phyloP scores from a whole-genome alignment of 371 early-diverging fungal species.

The Syncephalis plumigaleata region DNA sequence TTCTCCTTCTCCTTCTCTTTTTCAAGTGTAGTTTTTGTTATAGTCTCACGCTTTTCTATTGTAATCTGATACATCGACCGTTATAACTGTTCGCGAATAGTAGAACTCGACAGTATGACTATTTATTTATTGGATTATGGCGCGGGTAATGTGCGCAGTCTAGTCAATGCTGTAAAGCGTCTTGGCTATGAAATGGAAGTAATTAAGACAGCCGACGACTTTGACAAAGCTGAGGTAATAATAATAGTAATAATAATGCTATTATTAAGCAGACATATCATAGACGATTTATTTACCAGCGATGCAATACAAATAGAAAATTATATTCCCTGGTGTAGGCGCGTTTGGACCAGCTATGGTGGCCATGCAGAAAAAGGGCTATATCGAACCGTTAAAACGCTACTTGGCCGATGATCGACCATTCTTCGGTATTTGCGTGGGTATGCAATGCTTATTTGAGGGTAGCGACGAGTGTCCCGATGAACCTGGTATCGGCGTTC shows the following conservation, averaged over 20 bases:
- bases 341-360: constrained; percentile 87
- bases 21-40: too few relatives aligned
- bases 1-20: too few relatives aligned
- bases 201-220: constrained; percentile 56
- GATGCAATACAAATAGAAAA: constrained; percentile 36
- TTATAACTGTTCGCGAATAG: too few relatives aligned
- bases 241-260: too few relatives aligned
- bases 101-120: too few relatives aligned
- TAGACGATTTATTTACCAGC: not conserved
- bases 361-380: constrained; percentile 52
- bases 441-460: constrained; percentile 89
- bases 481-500: constrained; percentile 68
- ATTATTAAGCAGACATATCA: too few relatives aligned
- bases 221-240: constrained; percentile 82
- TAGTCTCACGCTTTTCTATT: too few relatives aligned
- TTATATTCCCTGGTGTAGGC: constrained; percentile 97
- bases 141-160: constrained; percentile 92
- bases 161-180: constrained; percentile 81
- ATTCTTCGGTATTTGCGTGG: constrained; percentile 95
- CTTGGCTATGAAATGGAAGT: constrained; percentile 71
- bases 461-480: constrained; percentile 78
- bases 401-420: constrained; percentile 75
- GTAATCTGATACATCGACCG: too few relatives aligned
- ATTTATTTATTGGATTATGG: constrained; percentile 91
- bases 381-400: constrained; percentile 55